Percentiles rank a stretch among this genome's conserved stretches.
Conservation (phyloP, 1,139 yeast species). For the Protomyces lactucae-debilis region DNA sequence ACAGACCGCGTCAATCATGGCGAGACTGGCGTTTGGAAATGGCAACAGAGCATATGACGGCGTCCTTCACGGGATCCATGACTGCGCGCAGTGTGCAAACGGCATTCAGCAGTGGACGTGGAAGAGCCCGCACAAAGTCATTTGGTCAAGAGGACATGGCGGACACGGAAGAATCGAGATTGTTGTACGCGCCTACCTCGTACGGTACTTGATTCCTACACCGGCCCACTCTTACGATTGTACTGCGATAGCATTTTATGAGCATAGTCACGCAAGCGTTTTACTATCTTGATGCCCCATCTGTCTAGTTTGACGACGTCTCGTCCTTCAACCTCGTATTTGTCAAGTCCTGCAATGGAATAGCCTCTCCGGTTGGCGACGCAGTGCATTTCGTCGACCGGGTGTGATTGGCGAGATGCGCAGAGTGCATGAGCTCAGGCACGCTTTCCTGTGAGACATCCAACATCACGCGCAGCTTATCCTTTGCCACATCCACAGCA, state of each 20-base stretch:
- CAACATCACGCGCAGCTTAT: slow-evolving; percentile 9
- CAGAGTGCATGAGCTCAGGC: slow-evolving; percentile 21
- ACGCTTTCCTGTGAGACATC: slow-evolving; percentile 19
- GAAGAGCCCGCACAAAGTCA: neutral
- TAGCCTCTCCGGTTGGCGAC: neutral
- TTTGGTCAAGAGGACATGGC: neutral
- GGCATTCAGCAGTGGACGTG: neutral
- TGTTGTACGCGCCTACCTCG: neutral
- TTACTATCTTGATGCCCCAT: neutral
- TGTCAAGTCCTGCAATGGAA: neutral
- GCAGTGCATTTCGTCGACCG: neutral
- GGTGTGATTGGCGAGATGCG: neutral
- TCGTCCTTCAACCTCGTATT: neutral
- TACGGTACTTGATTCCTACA: too few relatives aligned
- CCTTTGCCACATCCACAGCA: slow-evolving; percentile 24
- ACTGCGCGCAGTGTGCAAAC: neutral
- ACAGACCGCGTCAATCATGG: slow-evolving; percentile 32
- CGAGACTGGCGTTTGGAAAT: neutral
- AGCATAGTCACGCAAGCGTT: neutral
- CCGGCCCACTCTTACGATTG: too few relatives aligned
- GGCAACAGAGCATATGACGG: neutral
- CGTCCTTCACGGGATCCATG: neutral
- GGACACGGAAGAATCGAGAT: neutral
- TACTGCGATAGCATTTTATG: too few relatives aligned
- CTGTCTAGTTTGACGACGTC: neutral